Evolutionary conservation across 2,329 filamentous ascomycete species (phyloP).

Genomic region (Phialophora chinensis): DNA sequence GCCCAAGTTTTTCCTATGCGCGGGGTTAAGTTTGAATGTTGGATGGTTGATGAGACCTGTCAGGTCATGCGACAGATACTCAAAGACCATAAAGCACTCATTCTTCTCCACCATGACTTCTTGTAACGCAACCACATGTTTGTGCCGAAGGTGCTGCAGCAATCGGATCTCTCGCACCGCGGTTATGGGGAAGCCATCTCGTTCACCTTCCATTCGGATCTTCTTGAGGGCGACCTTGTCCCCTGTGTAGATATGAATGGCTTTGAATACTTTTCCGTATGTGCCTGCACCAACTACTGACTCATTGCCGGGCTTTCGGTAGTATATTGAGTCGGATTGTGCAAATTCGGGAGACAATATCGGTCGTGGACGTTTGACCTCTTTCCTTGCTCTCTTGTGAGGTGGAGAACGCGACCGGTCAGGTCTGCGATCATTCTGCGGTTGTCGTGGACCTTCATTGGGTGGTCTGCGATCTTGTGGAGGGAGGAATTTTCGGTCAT

Average conservation of each 20-base stretch:
- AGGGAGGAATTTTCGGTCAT: constrained; percentile 43
- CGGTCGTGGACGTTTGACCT: constrained; percentile 70
- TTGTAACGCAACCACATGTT: constrained; percentile 80
- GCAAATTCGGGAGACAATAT: constrained; percentile 73
- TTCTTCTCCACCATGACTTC: constrained; percentile 99
- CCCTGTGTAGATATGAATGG: constrained; percentile 88
- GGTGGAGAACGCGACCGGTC: constrained; percentile 58
- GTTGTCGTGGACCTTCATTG: constrained; percentile 41
- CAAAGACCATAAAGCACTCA: constrained; percentile 99
- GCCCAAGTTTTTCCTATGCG: constrained; percentile 91
- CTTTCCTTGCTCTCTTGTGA: constrained; percentile 70
- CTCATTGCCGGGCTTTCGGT: constrained; percentile 93
- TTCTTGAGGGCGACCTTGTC: constrained; percentile 84
- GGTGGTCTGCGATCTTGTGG: constrained; percentile 48
- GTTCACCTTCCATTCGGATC: constrained; percentile 91
- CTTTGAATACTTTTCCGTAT: constrained; percentile 95
- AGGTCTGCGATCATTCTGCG: constrained; percentile 53
- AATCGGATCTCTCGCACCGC: constrained; percentile 91
- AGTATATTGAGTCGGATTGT: constrained; percentile 87
- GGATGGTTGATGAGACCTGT: constrained; percentile 96
- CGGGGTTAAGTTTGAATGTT: constrained; percentile 79
- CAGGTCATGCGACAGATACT: constrained; percentile 94
- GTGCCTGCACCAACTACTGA: constrained; percentile 95
- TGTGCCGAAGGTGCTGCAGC: constrained; percentile 81
- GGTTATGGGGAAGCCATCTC: constrained; percentile 88